Evolutionary conservation across 2,329 filamentous ascomycete genomes (phyloP).

Genomic region (Sporothrix variecibatus): DNA sequence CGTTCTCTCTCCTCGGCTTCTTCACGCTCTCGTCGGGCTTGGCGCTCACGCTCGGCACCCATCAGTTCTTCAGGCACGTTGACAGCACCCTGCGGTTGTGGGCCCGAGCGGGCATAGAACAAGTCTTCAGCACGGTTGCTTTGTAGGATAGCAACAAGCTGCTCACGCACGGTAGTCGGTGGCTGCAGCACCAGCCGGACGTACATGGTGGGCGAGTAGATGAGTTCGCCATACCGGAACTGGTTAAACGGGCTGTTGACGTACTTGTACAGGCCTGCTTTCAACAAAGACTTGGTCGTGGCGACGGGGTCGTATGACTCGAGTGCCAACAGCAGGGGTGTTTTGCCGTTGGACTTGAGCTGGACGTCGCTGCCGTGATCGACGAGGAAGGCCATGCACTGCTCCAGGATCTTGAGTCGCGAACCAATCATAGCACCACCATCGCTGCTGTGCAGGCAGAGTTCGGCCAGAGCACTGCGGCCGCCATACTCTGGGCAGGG

Average conservation of each 20-base stretch:
- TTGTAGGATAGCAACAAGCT: slow-evolving; percentile 52
- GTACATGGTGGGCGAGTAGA: slow-evolving; percentile 68
- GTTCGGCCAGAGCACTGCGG: slow-evolving; percentile 63
- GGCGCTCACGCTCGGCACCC: slow-evolving; percentile 53
- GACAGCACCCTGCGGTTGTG: slow-evolving; percentile 55
- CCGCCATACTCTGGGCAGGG: slow-evolving; percentile 64
- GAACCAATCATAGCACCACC: slow-evolving; percentile 47
- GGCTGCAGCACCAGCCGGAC: slow-evolving; percentile 48
- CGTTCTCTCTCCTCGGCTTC: slow-evolving; percentile 54
- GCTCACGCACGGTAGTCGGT: slow-evolving; percentile 42
- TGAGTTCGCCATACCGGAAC: slow-evolving; percentile 54
- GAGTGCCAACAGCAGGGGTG: slow-evolving; percentile 61
- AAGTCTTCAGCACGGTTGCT: slow-evolving; percentile 56
- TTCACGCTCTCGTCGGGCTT: slow-evolving; percentile 48
- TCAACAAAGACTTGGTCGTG: slow-evolving; percentile 60
- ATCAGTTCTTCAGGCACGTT: slow-evolving; percentile 55
- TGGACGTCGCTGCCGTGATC: slow-evolving; percentile 58
- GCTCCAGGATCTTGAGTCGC: slow-evolving; percentile 57
- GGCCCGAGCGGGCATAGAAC: slow-evolving; percentile 55
- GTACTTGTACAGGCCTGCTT: slow-evolving; percentile 65
- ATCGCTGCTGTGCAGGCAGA: slow-evolving; percentile 59
- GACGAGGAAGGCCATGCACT: slow-evolving; percentile 58
- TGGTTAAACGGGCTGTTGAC: slow-evolving; percentile 62
- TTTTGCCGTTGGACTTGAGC: slow-evolving; percentile 59
- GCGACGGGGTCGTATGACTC: slow-evolving; percentile 57